Conservation (phyloP, 305 asterid species). For the Fraxinus platypoda region DNA sequence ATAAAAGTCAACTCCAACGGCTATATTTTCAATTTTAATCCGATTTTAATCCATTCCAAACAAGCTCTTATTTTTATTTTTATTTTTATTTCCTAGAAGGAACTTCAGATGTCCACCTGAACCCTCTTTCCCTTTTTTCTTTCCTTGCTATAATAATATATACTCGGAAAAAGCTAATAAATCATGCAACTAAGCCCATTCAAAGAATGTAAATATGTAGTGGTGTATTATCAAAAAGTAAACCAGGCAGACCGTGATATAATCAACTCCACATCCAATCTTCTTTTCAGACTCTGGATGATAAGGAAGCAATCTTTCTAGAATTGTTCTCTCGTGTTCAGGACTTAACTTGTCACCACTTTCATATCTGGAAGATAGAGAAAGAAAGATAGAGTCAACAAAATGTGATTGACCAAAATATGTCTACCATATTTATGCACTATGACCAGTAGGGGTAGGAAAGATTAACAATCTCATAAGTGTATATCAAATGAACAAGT, state of each 20-base stretch:
- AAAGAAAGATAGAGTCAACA: background rate
- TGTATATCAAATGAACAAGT: background rate
- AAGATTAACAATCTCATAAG: constrained; percentile 10
- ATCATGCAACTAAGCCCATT: background rate
- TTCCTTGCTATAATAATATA: background rate
- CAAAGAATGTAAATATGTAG: background rate
- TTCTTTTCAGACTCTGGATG: constrained; percentile 81
- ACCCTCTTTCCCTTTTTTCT: background rate
- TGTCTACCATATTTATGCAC: background rate
- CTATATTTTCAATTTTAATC: no score
- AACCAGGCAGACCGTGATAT: constrained; percentile 56
- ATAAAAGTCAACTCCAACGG: no score
- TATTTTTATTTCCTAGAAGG: background rate
- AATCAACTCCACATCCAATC: constrained; percentile 81
- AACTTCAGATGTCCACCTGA: background rate
- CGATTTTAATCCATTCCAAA: no score
- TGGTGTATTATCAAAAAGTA: background rate
- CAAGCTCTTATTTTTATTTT: no score
- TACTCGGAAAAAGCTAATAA: background rate
- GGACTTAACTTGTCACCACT: constrained; percentile 80
- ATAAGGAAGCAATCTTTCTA: constrained; percentile 82
- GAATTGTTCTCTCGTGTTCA: constrained; percentile 71
- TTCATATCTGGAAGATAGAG: constrained; percentile 53
- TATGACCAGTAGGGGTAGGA: background rate
- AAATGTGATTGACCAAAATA: background rate